phyloP scores from a whole-genome alignment of 2,329 filamentous ascomycete species.

The Colletotrichum godetiae region DNA sequence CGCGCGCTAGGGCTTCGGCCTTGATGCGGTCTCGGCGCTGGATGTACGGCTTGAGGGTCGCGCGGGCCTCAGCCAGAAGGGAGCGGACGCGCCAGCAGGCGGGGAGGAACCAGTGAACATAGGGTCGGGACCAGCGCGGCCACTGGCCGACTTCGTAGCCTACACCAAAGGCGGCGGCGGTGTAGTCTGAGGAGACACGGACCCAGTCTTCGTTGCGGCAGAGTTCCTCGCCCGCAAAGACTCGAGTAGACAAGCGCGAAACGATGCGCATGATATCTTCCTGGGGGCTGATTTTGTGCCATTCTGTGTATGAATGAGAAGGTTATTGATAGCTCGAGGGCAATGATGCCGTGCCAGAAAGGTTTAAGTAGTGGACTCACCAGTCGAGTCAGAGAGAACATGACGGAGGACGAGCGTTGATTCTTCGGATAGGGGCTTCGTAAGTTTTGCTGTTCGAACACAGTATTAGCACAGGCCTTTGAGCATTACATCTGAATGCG shows the following conservation, averaged over 20 bases:
- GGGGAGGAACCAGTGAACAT: conserved; percentile 38
- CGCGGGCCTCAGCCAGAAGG: conserved; percentile 12
- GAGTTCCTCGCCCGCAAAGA: conserved; percentile 37
- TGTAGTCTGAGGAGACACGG: conserved; percentile 28
- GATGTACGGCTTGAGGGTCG: conserved; percentile 33
- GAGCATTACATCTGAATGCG: too few species aligned
- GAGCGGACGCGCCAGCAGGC: conserved; percentile 28
- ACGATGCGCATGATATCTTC: conserved; percentile 27
- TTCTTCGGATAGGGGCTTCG: conserved; percentile 23
- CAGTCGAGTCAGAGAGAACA: neutral
- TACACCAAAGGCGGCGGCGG: conserved; percentile 3
- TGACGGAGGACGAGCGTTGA: neutral
- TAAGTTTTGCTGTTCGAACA: conserved; percentile 6
- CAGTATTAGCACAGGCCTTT: neutral
- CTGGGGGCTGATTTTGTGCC: conserved; percentile 30
- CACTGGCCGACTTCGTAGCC: conserved; percentile 26
- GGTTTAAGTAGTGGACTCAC: neutral
- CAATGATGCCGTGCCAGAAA: neutral
- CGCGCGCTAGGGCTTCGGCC: conserved; percentile 8
- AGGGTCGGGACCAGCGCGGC: conserved; percentile 33
- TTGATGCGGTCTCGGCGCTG: conserved; percentile 25
- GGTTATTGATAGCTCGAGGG: neutral
- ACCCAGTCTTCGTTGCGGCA: conserved; percentile 36
- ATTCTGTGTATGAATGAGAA: neutral
- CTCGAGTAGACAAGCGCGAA: conserved; percentile 35